Evolutionary conservation across 176 grass and related monocot genomes (phyloP).

Genomic region (Eleusine coracana): DNA sequence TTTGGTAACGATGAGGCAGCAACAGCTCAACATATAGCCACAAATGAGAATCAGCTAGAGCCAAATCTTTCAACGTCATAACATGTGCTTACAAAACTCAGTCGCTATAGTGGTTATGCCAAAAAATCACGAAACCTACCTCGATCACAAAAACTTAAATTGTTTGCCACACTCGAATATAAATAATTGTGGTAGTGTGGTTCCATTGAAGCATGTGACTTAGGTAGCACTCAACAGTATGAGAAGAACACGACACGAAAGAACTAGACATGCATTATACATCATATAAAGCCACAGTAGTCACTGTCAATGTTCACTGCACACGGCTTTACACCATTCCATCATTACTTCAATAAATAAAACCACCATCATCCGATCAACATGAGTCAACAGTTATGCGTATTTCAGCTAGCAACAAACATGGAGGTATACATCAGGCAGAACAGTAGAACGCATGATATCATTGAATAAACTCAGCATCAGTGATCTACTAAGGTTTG

Average conservation of each 20-base stretch:
- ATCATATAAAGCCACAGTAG: conserved; percentile 13
- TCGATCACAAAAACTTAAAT: not conserved
- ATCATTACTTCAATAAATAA: conserved; percentile 24
- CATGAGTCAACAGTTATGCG: conserved; percentile 29
- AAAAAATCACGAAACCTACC: not conserved
- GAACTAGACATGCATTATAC: conserved; percentile 29
- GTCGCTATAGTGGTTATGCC: not conserved
- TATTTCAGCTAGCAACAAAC: conserved; percentile 30
- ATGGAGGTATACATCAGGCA: not conserved
- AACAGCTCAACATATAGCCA: not conserved
- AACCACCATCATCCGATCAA: conserved; percentile 26
- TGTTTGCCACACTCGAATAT: not conserved
- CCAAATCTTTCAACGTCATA: not conserved
- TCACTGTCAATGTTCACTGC: not conserved
- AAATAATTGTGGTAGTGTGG: not conserved
- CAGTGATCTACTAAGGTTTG: conserved; percentile 27
- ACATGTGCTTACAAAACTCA: not conserved
- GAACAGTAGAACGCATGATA: not conserved
- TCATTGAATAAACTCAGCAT: conserved; percentile 22
- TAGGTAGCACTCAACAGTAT: not conserved
- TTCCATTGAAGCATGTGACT: not conserved
- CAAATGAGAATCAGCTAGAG: not conserved
- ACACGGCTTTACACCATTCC: conserved; percentile 25
- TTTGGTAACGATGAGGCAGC: not conserved
- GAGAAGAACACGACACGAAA: not conserved